These are phyloP conservation scores for Colletotrichum graminicola DNA, from an alignment of 2,329 filamentous ascomycete species.

Conservation along the genomic window DNA sequence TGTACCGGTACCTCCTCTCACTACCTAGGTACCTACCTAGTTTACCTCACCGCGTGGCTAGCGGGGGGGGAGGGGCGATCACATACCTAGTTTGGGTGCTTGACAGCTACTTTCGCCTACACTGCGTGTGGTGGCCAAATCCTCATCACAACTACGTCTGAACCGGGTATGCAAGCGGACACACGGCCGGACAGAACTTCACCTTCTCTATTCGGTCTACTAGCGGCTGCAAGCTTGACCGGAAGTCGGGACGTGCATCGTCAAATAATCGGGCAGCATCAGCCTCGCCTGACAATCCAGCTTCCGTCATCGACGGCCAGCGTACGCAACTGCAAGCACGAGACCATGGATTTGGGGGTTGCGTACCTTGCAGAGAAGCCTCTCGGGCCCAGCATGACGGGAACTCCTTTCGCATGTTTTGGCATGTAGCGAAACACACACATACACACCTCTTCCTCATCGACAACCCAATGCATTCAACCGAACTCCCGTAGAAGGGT, in stretches of 20 bases:
- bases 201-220: conserved; percentile 13
- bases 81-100: background rate
- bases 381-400: conserved; percentile 6
- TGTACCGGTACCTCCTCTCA: background rate
- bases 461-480: background rate
- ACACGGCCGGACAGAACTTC: conserved; percentile 6
- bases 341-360: conserved; percentile 23
- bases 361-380: conserved; percentile 40
- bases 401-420: conserved; percentile 6
- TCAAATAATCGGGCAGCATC: conserved; percentile 38
- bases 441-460: background rate
- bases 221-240: background rate
- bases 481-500: background rate
- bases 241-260: conserved; percentile 15
- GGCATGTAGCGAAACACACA: conserved; percentile 23
- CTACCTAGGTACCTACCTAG: too few relatives aligned
- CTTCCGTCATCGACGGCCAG: conserved; percentile 25
- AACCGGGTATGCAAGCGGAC: background rate
- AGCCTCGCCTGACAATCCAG: conserved; percentile 23
- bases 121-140: conserved; percentile 11
- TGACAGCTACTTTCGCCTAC: background rate
- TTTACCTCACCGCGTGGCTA: background rate
- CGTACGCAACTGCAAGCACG: conserved; percentile 35
- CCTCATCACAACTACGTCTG: background rate
- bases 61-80: background rate